Evolutionary conservation across 2,329 filamentous ascomycete genomes (phyloP), one percentile per base, ranked within the genome.

Genomic region (Aureobasidium sp.): DNA sequence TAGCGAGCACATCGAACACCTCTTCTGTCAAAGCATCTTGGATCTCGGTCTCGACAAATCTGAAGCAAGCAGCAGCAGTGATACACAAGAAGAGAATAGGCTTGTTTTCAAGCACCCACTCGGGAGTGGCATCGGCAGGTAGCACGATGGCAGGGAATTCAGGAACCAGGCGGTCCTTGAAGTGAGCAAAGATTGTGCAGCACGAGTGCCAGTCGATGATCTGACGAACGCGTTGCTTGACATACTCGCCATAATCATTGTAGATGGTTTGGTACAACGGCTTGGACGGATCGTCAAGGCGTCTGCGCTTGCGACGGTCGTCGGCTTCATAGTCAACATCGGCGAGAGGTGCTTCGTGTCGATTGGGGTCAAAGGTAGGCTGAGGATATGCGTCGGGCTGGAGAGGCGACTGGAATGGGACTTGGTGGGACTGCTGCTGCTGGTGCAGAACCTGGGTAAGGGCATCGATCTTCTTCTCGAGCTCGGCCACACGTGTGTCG

Each of bases 381-480:
- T 24, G 44, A 9, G 32, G 57, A 17, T 41, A 36, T 17, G 36
- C 34, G 36, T 60, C 57, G 26, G 46, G 29, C 37, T 50, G 48
- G 17, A 60, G 46, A 24, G 34, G 68, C 61, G 55, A 39, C 41
- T 39, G 57, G 47, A 20, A 50, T n/a, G 27, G 63, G 60, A 36
- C 55, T 43, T 36, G 64, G 2, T 15, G 20, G 24, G 50, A 36
- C 47, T 68, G 67, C 46, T 71, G 67, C 65, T 78, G 76, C 34
- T 88, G 85, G 50, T 90, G 87, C 66, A 96, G 72, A 39, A 86
- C 91, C 7, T 90, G 89, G 8, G 90, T 96, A 71, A 96, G 73
- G 9, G 88, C 89, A 77, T 96, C 91, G 66, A 96, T 93, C 78
- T 95, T 95, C 79, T 88, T 91, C 79, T 96, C 92, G 57, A 97